These are phyloP conservation scores for Penicillium subrubescens DNA, from an alignment of 495 filamentous ascomycete genomes.

Conservation along the genomic window DNA sequence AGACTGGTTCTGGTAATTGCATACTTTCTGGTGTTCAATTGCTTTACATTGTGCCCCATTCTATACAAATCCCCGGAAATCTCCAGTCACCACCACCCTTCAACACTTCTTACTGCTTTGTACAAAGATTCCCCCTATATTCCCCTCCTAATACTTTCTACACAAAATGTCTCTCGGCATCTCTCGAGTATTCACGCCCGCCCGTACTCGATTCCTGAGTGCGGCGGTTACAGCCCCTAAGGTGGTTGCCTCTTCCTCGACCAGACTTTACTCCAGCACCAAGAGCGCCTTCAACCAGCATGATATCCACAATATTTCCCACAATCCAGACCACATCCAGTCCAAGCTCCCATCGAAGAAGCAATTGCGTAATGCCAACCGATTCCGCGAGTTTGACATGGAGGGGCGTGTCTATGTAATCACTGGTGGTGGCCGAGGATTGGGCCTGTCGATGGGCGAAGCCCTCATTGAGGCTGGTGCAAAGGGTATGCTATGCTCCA, in stretches of 20 bases:
- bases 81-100: neutral
- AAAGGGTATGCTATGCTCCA: constrained; percentile 46
- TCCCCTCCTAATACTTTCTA: neutral
- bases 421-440: constrained; percentile 62
- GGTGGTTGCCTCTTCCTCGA: constrained; percentile 11
- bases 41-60: neutral
- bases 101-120: neutral
- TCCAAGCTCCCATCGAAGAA: constrained; percentile 31
- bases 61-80: neutral
- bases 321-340: constrained; percentile 39
- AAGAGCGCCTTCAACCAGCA: constrained; percentile 21
- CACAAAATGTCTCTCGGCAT: constrained; percentile 21
- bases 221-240: constrained; percentile 11
- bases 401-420: constrained; percentile 60
- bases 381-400: constrained; percentile 57
- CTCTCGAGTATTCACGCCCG: constrained; percentile 13
- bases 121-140: neutral
- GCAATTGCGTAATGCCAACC: constrained; percentile 24
- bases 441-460: constrained; percentile 68
- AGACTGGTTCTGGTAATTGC: neutral
- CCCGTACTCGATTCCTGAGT: constrained; percentile 18
- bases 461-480: constrained; percentile 71
- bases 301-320: constrained; percentile 21
- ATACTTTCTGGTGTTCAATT: neutral
- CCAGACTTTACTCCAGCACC: constrained; percentile 20